phyloP scores from a whole-genome alignment of 345 rosid genomes.

The Citrus australasica region DNA sequence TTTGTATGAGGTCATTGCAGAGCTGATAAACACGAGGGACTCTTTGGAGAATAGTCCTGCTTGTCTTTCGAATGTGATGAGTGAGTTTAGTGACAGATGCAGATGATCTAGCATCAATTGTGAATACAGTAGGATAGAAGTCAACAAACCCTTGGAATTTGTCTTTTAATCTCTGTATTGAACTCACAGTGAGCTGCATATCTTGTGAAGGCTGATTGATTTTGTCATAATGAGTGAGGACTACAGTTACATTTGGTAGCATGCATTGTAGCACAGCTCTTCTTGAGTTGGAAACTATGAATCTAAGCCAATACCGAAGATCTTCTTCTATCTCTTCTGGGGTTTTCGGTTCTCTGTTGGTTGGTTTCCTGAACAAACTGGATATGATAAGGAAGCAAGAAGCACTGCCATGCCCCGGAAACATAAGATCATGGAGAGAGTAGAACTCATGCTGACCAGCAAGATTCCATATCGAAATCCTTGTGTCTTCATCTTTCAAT shows the following conservation, averaged over 20 bases:
- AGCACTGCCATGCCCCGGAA: conserved; percentile 83
- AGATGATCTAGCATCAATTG: conserved; percentile 89
- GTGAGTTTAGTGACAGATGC: conserved; percentile 75
- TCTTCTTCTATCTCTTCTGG: conserved; percentile 80
- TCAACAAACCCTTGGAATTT: conserved; percentile 82
- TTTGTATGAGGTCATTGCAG: conserved; percentile 69
- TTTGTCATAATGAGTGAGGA: conserved; percentile 77
- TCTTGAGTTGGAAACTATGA: conserved; percentile 76
- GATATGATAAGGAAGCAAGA: conserved; percentile 69
- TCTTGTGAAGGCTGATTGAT: conserved; percentile 56
- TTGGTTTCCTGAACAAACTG: conserved; percentile 81
- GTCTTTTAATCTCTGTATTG: conserved; percentile 60
- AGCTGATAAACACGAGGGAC: conserved; percentile 92
- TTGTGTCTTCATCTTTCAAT: conserved; percentile 74
- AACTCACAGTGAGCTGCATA: conserved; percentile 50
- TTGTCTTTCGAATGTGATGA: conserved; percentile 64
- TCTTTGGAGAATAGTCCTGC: conserved; percentile 72
- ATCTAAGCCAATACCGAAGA: conserved; percentile 90
- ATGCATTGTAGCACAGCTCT: conserved; percentile 74
- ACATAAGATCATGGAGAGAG: conserved; percentile 93
- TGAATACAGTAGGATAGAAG: conserved; percentile 75
- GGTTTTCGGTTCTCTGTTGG: conserved; percentile 74
- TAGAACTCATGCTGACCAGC: conserved; percentile 86
- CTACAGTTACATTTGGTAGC: conserved; percentile 73
- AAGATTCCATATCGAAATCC: conserved; percentile 88